Evolutionary conservation across 2,329 filamentous ascomycete species (phyloP).

Genomic region (Xylaria polymorpha): DNA sequence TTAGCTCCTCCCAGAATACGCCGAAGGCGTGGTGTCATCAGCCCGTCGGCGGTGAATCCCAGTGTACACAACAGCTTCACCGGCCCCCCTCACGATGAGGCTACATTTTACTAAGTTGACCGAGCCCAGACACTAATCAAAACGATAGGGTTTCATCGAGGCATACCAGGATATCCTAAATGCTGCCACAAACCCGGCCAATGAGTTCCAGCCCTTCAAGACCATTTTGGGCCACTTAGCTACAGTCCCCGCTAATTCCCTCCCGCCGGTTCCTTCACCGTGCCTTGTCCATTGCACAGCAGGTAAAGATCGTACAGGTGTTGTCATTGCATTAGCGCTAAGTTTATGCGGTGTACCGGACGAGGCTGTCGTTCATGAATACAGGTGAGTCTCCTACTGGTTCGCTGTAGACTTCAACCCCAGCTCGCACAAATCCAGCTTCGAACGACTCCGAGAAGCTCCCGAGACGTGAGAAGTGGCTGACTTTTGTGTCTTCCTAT

Average conservation of each 20-base stretch:
- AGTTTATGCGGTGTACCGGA: conserved; percentile 67
- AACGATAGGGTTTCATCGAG: conserved; percentile 66
- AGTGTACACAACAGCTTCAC: conserved; percentile 9
- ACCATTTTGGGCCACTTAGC: conserved; percentile 67
- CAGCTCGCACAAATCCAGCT: not conserved
- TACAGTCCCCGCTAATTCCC: conserved; percentile 32
- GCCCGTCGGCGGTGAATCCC: not conserved
- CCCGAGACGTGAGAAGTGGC: not conserved
- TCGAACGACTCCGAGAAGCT: not conserved
- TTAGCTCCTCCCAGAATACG: not conserved
- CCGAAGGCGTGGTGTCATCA: conserved; percentile 8
- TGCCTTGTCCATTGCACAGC: conserved; percentile 73
- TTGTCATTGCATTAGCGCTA: conserved; percentile 70
- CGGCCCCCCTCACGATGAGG: not conserved
- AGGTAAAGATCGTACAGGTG: conserved; percentile 76
- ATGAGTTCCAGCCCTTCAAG: conserved; percentile 66
- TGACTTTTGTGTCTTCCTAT: conserved; percentile 15
- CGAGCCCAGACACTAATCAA: conserved; percentile 25
- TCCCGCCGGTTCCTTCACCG: conserved; percentile 56
- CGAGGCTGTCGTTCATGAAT: conserved; percentile 65
- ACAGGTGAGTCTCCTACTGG: conserved; percentile 32
- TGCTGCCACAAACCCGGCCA: conserved; percentile 56
- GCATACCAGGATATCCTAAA: conserved; percentile 73
- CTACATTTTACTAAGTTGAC: not conserved
- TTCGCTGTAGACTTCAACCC: not conserved